These are phyloP conservation scores for Sporothrix sp. DNA, from an alignment of 2,329 filamentous ascomycete species.

Conservation along the genomic window DNA sequence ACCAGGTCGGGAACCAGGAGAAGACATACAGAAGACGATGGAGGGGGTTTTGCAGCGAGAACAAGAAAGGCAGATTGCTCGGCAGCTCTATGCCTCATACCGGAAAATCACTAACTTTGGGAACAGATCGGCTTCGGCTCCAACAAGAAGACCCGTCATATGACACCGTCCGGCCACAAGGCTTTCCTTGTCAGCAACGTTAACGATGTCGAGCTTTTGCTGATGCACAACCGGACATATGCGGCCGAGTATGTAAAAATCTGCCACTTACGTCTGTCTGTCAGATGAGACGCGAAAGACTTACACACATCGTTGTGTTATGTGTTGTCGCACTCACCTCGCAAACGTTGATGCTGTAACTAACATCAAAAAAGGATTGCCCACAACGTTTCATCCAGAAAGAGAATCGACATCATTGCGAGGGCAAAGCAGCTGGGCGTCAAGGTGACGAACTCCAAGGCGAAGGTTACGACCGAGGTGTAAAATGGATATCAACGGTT, in stretches of 20 bases:
- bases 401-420: slow-evolving; percentile 95
- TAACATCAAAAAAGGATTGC: slow-evolving; percentile 64
- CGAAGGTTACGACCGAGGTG: slow-evolving; percentile 93
- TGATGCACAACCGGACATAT: slow-evolving; percentile 99
- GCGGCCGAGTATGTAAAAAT: slow-evolving; percentile 98
- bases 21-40: background rate
- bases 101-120: slow-evolving; percentile 4
- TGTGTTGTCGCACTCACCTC: no score
- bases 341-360: no score
- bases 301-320: no score
- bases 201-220: slow-evolving; percentile 89
- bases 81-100: no score
- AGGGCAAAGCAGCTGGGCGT: slow-evolving; percentile 97
- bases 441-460: slow-evolving; percentile 99
- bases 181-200: slow-evolving; percentile 98
- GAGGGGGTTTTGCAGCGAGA: background rate
- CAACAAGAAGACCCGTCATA: slow-evolving; percentile 99
- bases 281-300: no score
- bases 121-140: slow-evolving; percentile 90
- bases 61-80: no score
- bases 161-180: slow-evolving; percentile 99
- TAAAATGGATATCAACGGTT: slow-evolving; percentile 32
- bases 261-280: no score
- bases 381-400: slow-evolving; percentile 95
- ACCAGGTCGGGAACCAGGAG: no score